phyloP scores from a whole-genome alignment of 2,329 filamentous ascomycete genomes.

The Hirsutella rhossiliensis region DNA sequence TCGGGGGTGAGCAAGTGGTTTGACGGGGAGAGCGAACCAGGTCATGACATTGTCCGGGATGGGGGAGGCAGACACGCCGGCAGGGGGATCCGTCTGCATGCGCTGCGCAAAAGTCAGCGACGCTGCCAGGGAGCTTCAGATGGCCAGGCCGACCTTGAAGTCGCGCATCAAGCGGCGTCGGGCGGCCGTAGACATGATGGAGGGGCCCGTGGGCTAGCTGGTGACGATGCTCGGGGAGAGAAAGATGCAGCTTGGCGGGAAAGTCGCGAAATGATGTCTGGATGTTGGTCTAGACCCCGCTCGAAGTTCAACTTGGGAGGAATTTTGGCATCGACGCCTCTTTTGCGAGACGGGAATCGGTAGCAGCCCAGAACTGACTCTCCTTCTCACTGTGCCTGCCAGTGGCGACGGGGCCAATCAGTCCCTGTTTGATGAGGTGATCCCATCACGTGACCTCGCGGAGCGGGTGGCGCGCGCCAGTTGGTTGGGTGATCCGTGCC shows the following conservation, averaged over 20 bases:
- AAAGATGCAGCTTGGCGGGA: not conserved
- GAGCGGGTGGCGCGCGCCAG: not conserved
- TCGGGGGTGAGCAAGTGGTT: not conserved
- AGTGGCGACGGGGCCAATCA: too few species aligned
- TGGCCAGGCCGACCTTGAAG: slow-evolving; percentile 64
- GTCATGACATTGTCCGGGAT: slow-evolving; percentile 97
- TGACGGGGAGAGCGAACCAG: slow-evolving; percentile 45
- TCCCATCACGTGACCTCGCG: slow-evolving; percentile 2
- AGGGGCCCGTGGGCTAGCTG: slow-evolving; percentile 1
- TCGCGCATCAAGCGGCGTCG: slow-evolving; percentile 96
- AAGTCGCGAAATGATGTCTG: not conserved
- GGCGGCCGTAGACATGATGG: slow-evolving; percentile 71
- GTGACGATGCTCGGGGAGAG: slow-evolving; percentile 2
- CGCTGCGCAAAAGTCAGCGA: slow-evolving; percentile 42
- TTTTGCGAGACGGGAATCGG: too few species aligned
- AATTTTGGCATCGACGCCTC: not conserved
- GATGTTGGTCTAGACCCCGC: not conserved
- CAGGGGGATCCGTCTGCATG: slow-evolving; percentile 98
- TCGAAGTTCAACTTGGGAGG: too few species aligned
- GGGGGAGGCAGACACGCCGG: slow-evolving; percentile 90
- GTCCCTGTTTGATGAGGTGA: not conserved
- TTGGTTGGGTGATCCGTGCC: too few species aligned
- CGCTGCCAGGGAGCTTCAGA: slow-evolving; percentile 1
- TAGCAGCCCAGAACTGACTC: too few species aligned
- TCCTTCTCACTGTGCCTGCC: too few species aligned